phyloP scores from a whole-genome alignment of 129 eudicot genomes.

The Chrysanthemum lavandulifolium region DNA sequence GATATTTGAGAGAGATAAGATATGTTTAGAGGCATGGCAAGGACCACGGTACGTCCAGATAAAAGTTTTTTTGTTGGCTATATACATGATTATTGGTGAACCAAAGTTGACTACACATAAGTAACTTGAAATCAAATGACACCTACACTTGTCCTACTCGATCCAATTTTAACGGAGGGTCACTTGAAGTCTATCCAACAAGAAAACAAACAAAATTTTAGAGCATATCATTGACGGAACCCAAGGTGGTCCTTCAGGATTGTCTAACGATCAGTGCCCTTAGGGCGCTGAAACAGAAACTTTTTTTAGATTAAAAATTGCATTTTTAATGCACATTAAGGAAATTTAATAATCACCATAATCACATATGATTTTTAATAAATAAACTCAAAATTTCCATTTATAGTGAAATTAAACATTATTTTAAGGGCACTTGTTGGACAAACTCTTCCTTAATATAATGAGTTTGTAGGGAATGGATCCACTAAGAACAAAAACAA shows the following conservation, averaged over 20 bases:
- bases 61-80: constrained; percentile 3
- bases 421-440: too few relatives aligned
- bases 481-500: too few relatives aligned
- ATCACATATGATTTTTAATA: too few relatives aligned
- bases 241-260: neutral
- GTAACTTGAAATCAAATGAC: neutral
- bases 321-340: too few relatives aligned
- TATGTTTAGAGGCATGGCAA: constrained; percentile 4
- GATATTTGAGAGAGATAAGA: neutral
- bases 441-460: too few relatives aligned
- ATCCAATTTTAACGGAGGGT: neutral
- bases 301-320: too few relatives aligned
- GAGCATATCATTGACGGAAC: constrained; percentile 3
- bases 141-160: constrained; percentile 9
- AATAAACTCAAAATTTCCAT: too few relatives aligned
- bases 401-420: too few relatives aligned
- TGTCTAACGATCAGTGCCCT: too few relatives aligned
- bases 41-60: neutral
- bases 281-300: too few relatives aligned
- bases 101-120: constrained; percentile 5
- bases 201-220: constrained; percentile 11
- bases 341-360: too few relatives aligned
- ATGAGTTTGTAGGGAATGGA: too few relatives aligned
- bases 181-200: neutral
- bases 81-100: constrained; percentile 9